Base-by-base conservation (phyloP, 176 grass and related monocot genomes). In the Olyra latifolia region DNA sequence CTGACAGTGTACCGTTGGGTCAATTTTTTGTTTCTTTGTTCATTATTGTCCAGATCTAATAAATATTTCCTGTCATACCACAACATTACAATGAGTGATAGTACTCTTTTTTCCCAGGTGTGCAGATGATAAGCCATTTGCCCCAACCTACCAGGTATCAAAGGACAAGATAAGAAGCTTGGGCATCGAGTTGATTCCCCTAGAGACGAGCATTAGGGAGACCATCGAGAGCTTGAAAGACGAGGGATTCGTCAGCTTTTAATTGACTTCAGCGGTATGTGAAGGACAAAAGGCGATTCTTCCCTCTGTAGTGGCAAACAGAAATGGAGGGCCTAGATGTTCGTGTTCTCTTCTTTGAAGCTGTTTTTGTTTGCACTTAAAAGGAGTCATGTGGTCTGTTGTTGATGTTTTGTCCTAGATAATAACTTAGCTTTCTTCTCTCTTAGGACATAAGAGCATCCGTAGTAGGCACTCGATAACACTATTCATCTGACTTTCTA, bases 221-320 rank as follows among this genome's bases (percentile, higher is more conserved):
- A 95, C 93, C 6, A 77, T 92, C 4, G 81, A 90, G 10, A 90
- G 93, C 57, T 85, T 92, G 49, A 92, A 84, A 69, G 84, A 91
- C 4, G 91, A 85, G 44, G 89, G 93, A 47, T 92, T 95, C 75
- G 29, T 87, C 52, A 82, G 3, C n/a, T 1, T 80, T 87, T 11
- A 52, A 5, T 52, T 19, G 6, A 2, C 16, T 52, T 52, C 4
- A 53, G 17, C 45, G 3, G 4, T 46, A 10, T 4, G 44, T 47
- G 45, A 15, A 47, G 12, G 20, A 53, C 19, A 2, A 53, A 53
- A 53, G 50, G 17, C 19, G 19, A 8, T 8, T 53, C 17, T 20
- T n/a, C 20, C 19, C 50, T 17, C 7, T 53, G 50, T 53, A 20
- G 49, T 52, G 20, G 49, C 17, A 52, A n/a, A 16, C 56, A 28